Evolutionary conservation across 768 basidiomycete genomes (phyloP), one percentile per base, ranked within the genome.

Genomic region (Phaffia australis): DNA sequence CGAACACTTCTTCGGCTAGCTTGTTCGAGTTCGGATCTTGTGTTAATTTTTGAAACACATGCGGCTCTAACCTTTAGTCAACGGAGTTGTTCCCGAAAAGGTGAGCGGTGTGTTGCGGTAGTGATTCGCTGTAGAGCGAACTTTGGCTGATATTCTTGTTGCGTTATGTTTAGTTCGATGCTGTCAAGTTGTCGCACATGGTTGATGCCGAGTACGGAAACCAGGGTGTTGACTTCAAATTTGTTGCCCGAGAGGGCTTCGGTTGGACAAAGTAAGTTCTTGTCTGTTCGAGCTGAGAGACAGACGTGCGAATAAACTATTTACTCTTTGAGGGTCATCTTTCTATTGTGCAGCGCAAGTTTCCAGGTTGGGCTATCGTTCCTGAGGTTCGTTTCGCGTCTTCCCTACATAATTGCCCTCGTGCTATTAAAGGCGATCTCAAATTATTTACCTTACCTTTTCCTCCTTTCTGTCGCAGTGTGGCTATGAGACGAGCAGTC

Each of bases 61-160:
- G 21, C 67, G 65, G 68, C 56, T n/a, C 50, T 23, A 42, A 3
- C 8, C 3, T 14, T 18, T 23, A 66, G 65, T 95, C 77, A 98
- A 97, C 76, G 94, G 94, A 3, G 90, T 95, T 47, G 92, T 98
- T 1, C 93, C 94, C 0, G 94, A 98, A 79, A 98, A 98, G 49
- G 21, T 35, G 49, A 25, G 15, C 23, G 25, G 3, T 8, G 11
- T 21, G 19, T 8, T 19, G 35, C 15, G 2, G 48, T 47, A 55
- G 70, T 14, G 71, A 59, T 29, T 25, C 16, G 30, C 61, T 55
- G 48, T 57, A 25, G 61, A 52, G 18, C 60, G 54, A 35, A 64
- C 35, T 11, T 29, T 19, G 25, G 21, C 50, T 51, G 63, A 64
- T 23, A n/a, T n/a, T 42, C 55, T 4, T 46, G 14, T 8, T 47